Base-by-base conservation (phyloP, 371 early-diverging fungal genomes). In the Lichtheimia ramosa region DNA sequence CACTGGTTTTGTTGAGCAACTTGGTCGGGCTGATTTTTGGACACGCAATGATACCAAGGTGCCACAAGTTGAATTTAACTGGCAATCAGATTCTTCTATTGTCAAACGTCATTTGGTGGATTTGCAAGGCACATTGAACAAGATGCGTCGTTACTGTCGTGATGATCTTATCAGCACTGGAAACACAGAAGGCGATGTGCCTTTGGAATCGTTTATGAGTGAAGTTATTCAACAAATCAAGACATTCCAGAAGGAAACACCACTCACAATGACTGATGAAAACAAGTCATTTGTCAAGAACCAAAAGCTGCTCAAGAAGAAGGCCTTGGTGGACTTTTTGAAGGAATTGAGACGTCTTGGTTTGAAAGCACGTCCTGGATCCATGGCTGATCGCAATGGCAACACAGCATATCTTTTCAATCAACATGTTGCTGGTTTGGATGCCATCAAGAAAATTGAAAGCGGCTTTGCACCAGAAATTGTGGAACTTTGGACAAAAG, bases 321-420 rank as follows among this genome's bases (percentile, higher is more conserved):
- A 94, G 73, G 89, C 95, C 0, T 70, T 95, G 7, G 90, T 89
- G 43, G 96, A 96, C 70, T 79, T 95, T 41, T 80, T 95, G 59
- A 92, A 90, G 70, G 85, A 89, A 46, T 64, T 96, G 58, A 85
- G 89, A 48, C 79, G 85, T 16, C 68, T 96, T 21, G 98, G 98
- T 10, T 71, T 97, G 23, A 89, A 90, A 43, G 77, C 82, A 16
- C 82, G 91, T 50, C 75, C 74, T 43, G 83, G 82, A 23, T 68
- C 56, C 5, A 62, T 80, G 57, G 63, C 63, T 7, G 73, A 76
- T 24, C 70, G 69, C 42, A 80, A 80, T 23, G 67, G 70, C 21
- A 71, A 80, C 50, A 71, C 61, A 3, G 53, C 72, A 0, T 54
- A 54, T 21, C 63, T 80, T 12, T 80, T 80, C 67, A 63, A 66